phyloP scores from a whole-genome alignment of 176 grass and related monocot species.

The Eremochloa ophiuroides region DNA sequence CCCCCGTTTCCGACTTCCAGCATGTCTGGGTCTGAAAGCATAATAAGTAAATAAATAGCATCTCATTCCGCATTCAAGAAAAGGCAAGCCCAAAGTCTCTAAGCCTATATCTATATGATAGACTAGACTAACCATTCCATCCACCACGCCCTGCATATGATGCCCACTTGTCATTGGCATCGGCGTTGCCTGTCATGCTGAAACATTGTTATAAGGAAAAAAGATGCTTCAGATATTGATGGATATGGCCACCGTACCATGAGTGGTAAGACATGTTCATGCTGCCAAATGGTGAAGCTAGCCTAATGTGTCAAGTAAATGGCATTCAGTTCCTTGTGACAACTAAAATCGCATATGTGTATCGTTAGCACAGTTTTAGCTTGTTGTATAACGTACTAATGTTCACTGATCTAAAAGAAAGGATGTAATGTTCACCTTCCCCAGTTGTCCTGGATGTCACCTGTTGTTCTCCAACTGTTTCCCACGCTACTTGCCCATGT shows the following conservation, averaged over 20 bases:
- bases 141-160: constrained; percentile 61
- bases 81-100: neutral
- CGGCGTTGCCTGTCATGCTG: constrained; percentile 47
- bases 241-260: neutral
- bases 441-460: constrained; percentile 58
- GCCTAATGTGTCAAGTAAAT: neutral
- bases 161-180: constrained; percentile 49
- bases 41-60: neutral
- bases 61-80: constrained; percentile 8
- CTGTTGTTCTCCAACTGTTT: constrained; percentile 77
- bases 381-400: neutral
- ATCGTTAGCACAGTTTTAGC: neutral
- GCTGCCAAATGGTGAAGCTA: neutral
- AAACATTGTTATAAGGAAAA: neutral
- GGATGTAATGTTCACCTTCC: constrained; percentile 19
- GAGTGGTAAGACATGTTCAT: neutral
- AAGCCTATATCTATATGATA: neutral
- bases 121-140: constrained; percentile 59
- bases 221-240: neutral
- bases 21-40: constrained; percentile 44
- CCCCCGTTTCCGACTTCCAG: constrained; percentile 53
- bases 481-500: constrained; percentile 52
- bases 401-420: neutral
- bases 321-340: neutral
- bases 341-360: neutral